These are phyloP conservation scores for Gossypium mustelinum DNA, from an alignment of 345 rosid genomes.

Conservation along the genomic window DNA sequence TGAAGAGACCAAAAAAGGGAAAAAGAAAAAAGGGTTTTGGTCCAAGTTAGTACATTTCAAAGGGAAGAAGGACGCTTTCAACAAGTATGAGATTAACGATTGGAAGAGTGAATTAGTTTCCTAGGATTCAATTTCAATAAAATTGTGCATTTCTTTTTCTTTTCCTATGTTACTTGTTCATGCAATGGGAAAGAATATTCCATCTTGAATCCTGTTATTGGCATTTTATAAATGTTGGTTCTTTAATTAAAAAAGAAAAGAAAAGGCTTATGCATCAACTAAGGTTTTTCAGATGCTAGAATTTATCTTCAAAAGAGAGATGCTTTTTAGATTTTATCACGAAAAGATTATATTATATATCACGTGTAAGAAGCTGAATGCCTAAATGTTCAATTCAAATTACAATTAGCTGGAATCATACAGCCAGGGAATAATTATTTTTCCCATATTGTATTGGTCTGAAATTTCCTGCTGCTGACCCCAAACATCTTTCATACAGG, in stretches of 20 bases:
- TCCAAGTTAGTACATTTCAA: conserved; percentile 50
- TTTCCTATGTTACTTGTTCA: not conserved
- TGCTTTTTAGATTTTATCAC: not conserved
- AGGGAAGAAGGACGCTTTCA: conserved; percentile 36
- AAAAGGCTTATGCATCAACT: too few species aligned
- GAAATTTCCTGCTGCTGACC: conserved; percentile 8
- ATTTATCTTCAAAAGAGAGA: not conserved
- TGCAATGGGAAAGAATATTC: not conserved
- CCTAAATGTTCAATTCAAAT: conserved; percentile 7
- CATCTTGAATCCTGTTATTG: not conserved
- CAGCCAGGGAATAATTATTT: not conserved
- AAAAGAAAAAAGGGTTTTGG: conserved; percentile 66
- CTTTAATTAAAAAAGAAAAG: not conserved
- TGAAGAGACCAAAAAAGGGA: conserved; percentile 27
- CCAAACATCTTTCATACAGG: not conserved
- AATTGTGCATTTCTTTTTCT: not conserved
- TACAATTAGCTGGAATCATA: conserved; percentile 3
- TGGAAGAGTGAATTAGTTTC: not conserved
- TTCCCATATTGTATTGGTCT: not conserved
- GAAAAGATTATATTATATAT: not conserved
- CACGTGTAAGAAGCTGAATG: not conserved
- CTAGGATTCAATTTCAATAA: not conserved
- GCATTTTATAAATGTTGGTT: not conserved
- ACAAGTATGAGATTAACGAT: conserved; percentile 1
- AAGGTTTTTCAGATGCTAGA: too few species aligned